phyloP scores from a whole-genome alignment of 1,284 basidiomycete genomes.

The Pisolithus thermaeus region DNA sequence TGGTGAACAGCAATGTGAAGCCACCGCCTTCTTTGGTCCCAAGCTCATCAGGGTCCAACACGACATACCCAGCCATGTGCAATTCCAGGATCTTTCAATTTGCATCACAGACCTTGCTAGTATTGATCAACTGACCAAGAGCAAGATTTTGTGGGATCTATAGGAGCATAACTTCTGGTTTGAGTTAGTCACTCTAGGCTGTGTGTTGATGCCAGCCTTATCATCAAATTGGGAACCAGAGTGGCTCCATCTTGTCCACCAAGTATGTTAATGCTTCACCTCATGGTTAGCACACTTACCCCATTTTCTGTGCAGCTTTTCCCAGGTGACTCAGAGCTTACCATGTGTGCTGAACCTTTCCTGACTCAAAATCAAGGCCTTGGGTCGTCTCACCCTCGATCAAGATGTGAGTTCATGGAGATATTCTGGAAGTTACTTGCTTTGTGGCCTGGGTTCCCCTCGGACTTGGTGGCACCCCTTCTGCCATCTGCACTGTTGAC shows the following conservation, averaged over 20 bases:
- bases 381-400: neutral
- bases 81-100: neutral
- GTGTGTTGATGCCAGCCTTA: neutral
- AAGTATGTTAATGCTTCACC: neutral
- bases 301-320: neutral
- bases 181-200: no score
- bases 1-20: neutral
- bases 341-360: neutral
- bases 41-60: neutral
- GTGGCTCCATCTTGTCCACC: neutral
- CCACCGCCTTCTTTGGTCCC: neutral
- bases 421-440: neutral
- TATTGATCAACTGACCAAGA: neutral
- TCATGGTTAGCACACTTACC: neutral
- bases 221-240: neutral
- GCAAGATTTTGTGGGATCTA: slow-evolving; percentile 5
- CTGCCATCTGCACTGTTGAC: neutral
- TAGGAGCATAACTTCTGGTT: slow-evolving; percentile 2
- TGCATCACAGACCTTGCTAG: neutral
- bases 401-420: neutral
- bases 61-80: neutral
- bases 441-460: neutral
- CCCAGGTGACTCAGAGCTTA: neutral
- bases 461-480: neutral
- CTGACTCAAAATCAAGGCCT: neutral